These are phyloP conservation scores for Remersonia thermophila DNA, from an alignment of 2,329 filamentous ascomycete species.

Conservation along the genomic window DNA sequence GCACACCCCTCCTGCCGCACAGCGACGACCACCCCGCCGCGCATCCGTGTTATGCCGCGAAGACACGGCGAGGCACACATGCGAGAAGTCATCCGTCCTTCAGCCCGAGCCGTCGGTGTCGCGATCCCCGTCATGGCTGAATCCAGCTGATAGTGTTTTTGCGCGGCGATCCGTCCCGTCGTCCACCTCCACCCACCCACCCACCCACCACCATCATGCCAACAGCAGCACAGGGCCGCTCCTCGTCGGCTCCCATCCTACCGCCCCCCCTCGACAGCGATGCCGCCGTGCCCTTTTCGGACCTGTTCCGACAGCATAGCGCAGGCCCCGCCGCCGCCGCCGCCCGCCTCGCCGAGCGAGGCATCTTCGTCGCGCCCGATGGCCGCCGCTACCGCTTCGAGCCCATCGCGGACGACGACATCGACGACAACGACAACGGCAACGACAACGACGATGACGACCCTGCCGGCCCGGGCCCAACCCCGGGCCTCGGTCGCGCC, in stretches of 20 bases:
- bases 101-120: conserved; percentile 6
- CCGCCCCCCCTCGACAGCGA: conserved; percentile 18
- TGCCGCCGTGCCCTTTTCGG: conserved; percentile 17
- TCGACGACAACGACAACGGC: conserved; percentile 1
- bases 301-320: conserved; percentile 15
- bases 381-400: conserved; percentile 19
- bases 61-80: conserved; percentile 10
- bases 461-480: too few species aligned
- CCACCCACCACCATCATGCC: conserved; percentile 14
- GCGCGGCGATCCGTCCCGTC: conserved; percentile 12
- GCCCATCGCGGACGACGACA: conserved; percentile 12
- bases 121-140: conserved; percentile 15
- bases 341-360: conserved; percentile 16
- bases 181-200: too few species aligned
- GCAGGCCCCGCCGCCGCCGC: too few species aligned
- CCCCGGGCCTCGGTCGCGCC: not conserved
- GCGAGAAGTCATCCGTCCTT: conserved; percentile 10
- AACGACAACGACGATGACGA: too few species aligned
- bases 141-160: conserved; percentile 14
- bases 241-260: conserved; percentile 12
- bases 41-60: not conserved
- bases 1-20: conserved; percentile 11
- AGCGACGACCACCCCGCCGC: conserved; percentile 1
- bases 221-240: conserved; percentile 11
- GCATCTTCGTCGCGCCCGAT: conserved; percentile 18